phyloP scores from a whole-genome alignment of 108 stramenopile species.

The Nitzschia sp. region DNA sequence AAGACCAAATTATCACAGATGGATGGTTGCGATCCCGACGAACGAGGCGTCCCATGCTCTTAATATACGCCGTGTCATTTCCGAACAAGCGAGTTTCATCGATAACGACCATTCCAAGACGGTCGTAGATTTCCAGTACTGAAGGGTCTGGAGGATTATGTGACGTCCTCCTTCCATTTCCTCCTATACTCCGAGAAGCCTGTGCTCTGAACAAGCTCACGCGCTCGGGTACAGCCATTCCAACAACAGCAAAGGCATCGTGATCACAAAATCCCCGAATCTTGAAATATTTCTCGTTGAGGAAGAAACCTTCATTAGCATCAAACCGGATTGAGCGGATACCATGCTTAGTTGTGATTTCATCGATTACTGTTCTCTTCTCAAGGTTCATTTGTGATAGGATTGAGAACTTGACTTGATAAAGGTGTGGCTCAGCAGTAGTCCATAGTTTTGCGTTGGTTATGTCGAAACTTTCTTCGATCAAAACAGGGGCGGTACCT shows the following conservation, averaged over 20 bases:
- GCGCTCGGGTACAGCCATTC: slow-evolving; percentile 46
- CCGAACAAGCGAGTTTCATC: slow-evolving; percentile 48
- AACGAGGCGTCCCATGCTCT: slow-evolving; percentile 37
- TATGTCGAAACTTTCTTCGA: slow-evolving; percentile 7
- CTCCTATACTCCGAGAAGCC: slow-evolving; percentile 37
- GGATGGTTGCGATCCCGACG: slow-evolving; percentile 55
- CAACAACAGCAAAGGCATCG: slow-evolving; percentile 44
- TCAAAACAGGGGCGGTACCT: neutral
- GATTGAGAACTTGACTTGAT: slow-evolving; percentile 22
- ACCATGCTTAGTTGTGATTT: slow-evolving; percentile 20
- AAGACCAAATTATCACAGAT: slow-evolving; percentile 43
- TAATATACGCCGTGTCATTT: slow-evolving; percentile 27
- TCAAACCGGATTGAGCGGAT: slow-evolving; percentile 33
- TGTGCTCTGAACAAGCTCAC: slow-evolving; percentile 41
- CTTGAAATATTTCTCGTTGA: slow-evolving; percentile 38
- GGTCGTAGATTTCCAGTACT: slow-evolving; percentile 42
- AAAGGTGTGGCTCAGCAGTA: slow-evolving; percentile 26
- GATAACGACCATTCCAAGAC: slow-evolving; percentile 47
- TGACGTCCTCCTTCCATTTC: slow-evolving; percentile 44
- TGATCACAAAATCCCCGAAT: slow-evolving; percentile 49
- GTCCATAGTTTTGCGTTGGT: slow-evolving; percentile 31
- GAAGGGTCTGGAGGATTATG: slow-evolving; percentile 50
- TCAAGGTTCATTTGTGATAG: neutral
- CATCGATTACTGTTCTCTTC: slow-evolving; percentile 13
- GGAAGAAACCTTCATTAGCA: slow-evolving; percentile 40